Evolutionary conservation across 2,329 filamentous ascomycete genomes (phyloP).

Genomic region (Dactylellina cionopaga): DNA sequence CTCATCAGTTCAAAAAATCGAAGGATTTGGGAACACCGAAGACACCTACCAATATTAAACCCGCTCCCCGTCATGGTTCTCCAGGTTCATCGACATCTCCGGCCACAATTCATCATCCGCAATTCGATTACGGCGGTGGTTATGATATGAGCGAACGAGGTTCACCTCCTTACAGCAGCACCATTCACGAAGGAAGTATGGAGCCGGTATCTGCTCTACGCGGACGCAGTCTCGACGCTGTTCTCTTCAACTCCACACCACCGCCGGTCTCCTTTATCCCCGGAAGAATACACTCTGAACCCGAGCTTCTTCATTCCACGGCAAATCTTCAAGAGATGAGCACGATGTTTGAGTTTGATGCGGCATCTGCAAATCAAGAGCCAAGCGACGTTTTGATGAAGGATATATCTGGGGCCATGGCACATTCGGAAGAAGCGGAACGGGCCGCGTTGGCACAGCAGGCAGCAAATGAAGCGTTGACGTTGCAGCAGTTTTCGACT

Average conservation of each 20-base stretch:
- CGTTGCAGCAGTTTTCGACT: constrained; percentile 46
- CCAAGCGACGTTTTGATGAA: constrained; percentile 41
- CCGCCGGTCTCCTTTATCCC: constrained; percentile 31
- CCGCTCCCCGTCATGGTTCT: constrained; percentile 60
- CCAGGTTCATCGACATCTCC: constrained; percentile 60
- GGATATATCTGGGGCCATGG: constrained; percentile 35
- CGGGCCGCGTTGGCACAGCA: constrained; percentile 35
- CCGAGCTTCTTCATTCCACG: constrained; percentile 34
- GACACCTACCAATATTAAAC: constrained; percentile 58
- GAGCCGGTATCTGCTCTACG: constrained; percentile 22
- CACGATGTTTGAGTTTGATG: constrained; percentile 49
- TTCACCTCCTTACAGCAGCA: constrained; percentile 22
- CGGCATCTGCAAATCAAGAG: constrained; percentile 41
- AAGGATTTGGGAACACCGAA: constrained; percentile 55
- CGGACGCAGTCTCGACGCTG: constrained; percentile 26
- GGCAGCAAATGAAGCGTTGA: constrained; percentile 43
- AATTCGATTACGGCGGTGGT: constrained; percentile 55
- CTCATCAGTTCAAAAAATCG: constrained; percentile 77
- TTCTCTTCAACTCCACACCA: constrained; percentile 39
- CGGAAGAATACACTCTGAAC: constrained; percentile 15
- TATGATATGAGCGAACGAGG: constrained; percentile 41
- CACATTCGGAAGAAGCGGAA: constrained; percentile 33
- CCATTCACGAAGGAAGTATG: constrained; percentile 21
- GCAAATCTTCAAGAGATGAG: constrained; percentile 48
- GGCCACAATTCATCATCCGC: constrained; percentile 54